Evolutionary conservation across 352 stramenopile genomes (phyloP).

Genomic region (Phytophthora foliorum): DNA sequence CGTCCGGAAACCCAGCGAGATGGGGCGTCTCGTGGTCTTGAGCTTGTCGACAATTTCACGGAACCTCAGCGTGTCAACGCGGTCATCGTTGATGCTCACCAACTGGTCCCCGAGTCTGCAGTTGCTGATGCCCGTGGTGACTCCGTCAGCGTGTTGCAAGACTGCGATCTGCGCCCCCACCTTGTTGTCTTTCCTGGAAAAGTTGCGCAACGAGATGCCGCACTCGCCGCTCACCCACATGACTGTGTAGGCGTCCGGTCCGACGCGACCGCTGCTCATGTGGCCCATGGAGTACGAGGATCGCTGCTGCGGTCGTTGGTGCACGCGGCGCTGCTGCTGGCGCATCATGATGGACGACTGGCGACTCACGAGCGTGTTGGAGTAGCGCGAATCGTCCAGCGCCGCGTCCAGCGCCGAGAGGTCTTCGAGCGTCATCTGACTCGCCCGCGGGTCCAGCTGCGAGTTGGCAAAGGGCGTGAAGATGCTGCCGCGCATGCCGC

Average conservation of each 20-base stretch:
- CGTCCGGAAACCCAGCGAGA: conserved; percentile 74
- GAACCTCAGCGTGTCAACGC: conserved; percentile 67
- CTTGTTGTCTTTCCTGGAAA: conserved; percentile 67
- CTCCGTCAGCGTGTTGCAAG: conserved; percentile 79
- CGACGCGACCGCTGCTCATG: conserved; percentile 8
- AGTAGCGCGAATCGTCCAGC: conserved; percentile 30
- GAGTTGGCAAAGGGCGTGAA: conserved; percentile 54
- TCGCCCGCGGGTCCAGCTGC: conserved; percentile 39
- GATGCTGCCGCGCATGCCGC: conserved; percentile 45
- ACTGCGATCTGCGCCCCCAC: conserved; percentile 84
- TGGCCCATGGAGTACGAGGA: conserved; percentile 22
- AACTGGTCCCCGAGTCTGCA: conserved; percentile 82
- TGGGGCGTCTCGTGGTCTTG: conserved; percentile 73
- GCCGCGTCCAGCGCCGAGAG: conserved; percentile 28
- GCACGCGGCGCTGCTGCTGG: conserved; percentile 23
- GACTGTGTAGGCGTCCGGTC: conserved; percentile 62
- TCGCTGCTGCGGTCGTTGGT: conserved; percentile 12
- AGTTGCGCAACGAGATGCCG: conserved; percentile 88
- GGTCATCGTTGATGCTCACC: conserved; percentile 78
- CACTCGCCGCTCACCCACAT: conserved; percentile 88
- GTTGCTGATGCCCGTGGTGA: conserved; percentile 83
- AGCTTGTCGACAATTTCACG: conserved; percentile 84
- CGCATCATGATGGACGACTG: conserved; percentile 41
- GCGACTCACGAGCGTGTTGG: conserved; percentile 43
- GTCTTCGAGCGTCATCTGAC: conserved; percentile 39